Base-by-base conservation (phyloP, 2,329 filamentous ascomycete genomes). In the Cladosporium halotolerans region DNA sequence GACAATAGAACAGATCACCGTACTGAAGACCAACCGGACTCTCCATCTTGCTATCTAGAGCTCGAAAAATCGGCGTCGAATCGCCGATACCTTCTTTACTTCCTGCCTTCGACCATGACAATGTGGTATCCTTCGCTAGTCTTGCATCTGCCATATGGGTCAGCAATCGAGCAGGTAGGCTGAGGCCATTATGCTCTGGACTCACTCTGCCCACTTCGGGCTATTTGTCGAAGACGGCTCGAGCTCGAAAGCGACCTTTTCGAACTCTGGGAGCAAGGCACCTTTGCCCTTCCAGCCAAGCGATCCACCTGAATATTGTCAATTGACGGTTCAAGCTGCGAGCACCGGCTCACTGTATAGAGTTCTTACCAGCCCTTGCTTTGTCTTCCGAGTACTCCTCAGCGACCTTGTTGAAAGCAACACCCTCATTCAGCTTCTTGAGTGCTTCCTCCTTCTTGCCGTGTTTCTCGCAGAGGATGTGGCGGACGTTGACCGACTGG, bases 111-210 rank as follows among this genome's bases (percentile, higher is more conserved):
- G 3, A 90, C 86, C 83, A 90, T 89, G 59, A 91, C 81, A 58
- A 91, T 82, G 68, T 91, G 87, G 73, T 90, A 90, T 1, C 87
- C 88, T 70, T 87, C 85, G 1, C 74, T 77, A 1, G 87, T 90
- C 76, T 88, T 89, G 18, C 78, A 83, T 14, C 48, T 51, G 11
- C n/a, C 10, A 14, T 1, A 6, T 14, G 8, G 23, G 18, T 51
- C 18, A 36, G 40, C 36, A 51, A 23, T 3, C 10, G 9, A 13
- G 4, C 5, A 32, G 8, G n/a, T 14, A n/a, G 34, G 3, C 23
- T 6, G 10, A 43, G 23, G 7, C 13, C 34, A 39, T 4, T 16
- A 4, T 18, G 39, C 13, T 9, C 8, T 1, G 9, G 1, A 44
- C 48, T 13, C 18, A 51, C 72, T 89, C 84, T 1, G 75, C 86